A percentile compares a stretch with the other conserved stretches of the same genome.
These are phyloP conservation scores for Salvia rosmarinus DNA, from an alignment of 257 asterid genomes.

Conservation along the genomic window DNA sequence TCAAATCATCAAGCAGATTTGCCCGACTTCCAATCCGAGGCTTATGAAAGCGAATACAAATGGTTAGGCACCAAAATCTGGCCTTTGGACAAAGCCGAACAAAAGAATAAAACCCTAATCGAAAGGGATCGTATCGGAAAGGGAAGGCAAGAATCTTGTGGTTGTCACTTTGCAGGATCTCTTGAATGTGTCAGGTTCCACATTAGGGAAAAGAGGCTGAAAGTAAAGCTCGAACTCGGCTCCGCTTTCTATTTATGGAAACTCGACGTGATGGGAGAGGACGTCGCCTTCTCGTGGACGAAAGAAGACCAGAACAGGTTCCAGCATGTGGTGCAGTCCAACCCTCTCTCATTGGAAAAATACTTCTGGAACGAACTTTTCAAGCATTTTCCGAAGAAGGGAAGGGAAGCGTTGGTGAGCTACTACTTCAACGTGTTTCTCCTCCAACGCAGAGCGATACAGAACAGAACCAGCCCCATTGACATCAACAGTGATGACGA, in stretches of 20 bases:
- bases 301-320: constrained; percentile 54
- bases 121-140: constrained; percentile 71
- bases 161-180: constrained; percentile 57
- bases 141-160: constrained; percentile 67
- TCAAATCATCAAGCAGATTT: constrained; percentile 51
- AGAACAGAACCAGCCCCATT: constrained; percentile 57
- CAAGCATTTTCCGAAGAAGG: constrained; percentile 44
- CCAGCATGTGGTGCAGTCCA: constrained; percentile 44
- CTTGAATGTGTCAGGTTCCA: constrained; percentile 62
- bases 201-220: constrained; percentile 48
- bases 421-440: constrained; percentile 71
- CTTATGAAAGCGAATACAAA: constrained; percentile 54
- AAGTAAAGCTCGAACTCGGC: constrained; percentile 58
- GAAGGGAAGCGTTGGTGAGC: constrained; percentile 61
- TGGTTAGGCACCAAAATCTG: constrained; percentile 65
- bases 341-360: constrained; percentile 45
- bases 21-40: constrained; percentile 44
- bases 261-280: constrained; percentile 59
- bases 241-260: constrained; percentile 58
- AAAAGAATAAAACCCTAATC: constrained; percentile 34
- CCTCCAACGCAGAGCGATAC: constrained; percentile 58
- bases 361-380: constrained; percentile 61
- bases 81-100: constrained; percentile 52
- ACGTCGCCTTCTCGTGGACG: constrained; percentile 55
- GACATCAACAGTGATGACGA: constrained; percentile 81